These are phyloP conservation scores for Pseudozyma pruni DNA, from an alignment of 1,284 basidiomycete genomes.

Conservation along the genomic window DNA sequence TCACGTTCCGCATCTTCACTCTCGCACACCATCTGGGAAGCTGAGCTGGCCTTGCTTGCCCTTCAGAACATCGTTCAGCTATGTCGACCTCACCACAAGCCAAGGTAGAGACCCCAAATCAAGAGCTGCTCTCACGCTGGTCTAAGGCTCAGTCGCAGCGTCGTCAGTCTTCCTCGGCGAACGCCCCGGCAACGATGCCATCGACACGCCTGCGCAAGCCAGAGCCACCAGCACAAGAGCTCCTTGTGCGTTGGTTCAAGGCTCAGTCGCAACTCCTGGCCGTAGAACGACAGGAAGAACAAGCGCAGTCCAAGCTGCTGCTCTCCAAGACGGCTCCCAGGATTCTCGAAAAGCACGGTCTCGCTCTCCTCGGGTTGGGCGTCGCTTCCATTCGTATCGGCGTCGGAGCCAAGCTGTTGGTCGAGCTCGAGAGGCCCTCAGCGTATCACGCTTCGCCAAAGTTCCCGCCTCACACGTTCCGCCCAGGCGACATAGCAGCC, in stretches of 20 bases:
- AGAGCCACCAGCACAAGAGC: slow-evolving; percentile 32
- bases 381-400: slow-evolving; percentile 79
- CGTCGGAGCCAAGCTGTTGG: slow-evolving; percentile 88
- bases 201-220: slow-evolving; percentile 25
- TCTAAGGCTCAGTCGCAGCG: too few species aligned
- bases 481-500: slow-evolving; percentile 84
- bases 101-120: too few species aligned
- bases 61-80: too few species aligned
- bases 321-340: slow-evolving; percentile 85
- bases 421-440: slow-evolving; percentile 84
- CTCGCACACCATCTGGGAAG: background rate
- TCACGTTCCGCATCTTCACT: background rate
- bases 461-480: slow-evolving; percentile 86
- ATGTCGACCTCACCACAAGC: background rate
- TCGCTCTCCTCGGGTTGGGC: slow-evolving; percentile 80
- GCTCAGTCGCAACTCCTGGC: slow-evolving; percentile 78
- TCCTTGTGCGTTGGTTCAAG: slow-evolving; percentile 74
- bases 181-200: slow-evolving; percentile 10
- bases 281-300: slow-evolving; percentile 82
- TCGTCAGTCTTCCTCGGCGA: too few species aligned
- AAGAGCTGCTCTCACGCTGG: too few species aligned
- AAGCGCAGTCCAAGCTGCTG: slow-evolving; percentile 81
- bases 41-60: too few species aligned
- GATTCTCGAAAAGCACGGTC: slow-evolving; percentile 85
- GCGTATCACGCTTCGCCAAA: slow-evolving; percentile 79